phyloP scores from a whole-genome alignment of 2,329 filamentous ascomycete species.

The Aureobasidium sp. region DNA sequence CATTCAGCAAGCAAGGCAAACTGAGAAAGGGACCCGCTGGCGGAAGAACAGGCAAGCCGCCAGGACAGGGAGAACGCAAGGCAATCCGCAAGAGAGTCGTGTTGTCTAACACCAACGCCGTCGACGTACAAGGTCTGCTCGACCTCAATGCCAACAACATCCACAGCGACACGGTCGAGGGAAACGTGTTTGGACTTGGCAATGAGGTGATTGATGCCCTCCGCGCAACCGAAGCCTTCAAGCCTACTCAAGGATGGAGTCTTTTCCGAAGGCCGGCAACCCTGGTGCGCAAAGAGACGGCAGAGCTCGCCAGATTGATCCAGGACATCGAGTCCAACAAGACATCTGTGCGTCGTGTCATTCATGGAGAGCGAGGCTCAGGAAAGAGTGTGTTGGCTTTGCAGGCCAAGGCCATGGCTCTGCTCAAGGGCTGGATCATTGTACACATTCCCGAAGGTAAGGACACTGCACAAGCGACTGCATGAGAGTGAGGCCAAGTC shows the following conservation, averaged over 20 bases:
- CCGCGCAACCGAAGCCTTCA: conserved; percentile 82
- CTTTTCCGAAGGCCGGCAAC: conserved; percentile 77
- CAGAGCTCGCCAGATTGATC: conserved; percentile 52
- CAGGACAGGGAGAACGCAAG: conserved; percentile 69
- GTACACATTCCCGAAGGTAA: conserved; percentile 82
- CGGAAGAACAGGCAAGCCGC: conserved; percentile 23
- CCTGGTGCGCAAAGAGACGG: conserved; percentile 71
- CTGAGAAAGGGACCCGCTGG: conserved; percentile 25
- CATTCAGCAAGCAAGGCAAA: conserved; percentile 21
- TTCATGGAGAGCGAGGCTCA: conserved; percentile 65
- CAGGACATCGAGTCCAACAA: conserved; percentile 35
- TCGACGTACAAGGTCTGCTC: conserved; percentile 63
- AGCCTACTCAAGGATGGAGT: conserved; percentile 79
- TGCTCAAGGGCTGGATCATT: conserved; percentile 80
- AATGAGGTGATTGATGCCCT: conserved; percentile 68
- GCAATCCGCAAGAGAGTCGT: conserved; percentile 81
- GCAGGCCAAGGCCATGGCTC: conserved; percentile 74
- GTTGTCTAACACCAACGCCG: conserved; percentile 87
- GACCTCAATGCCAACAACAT: conserved; percentile 53
- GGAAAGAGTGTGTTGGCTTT: conserved; percentile 85
- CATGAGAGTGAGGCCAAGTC: not conserved
- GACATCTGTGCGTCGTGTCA: conserved; percentile 55
- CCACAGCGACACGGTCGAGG: conserved; percentile 49
- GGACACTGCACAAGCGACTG: not conserved
- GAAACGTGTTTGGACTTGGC: conserved; percentile 63